Evolutionary conservation across 148 eudicot species (phyloP).

Genomic region (Silene latifolia): DNA sequence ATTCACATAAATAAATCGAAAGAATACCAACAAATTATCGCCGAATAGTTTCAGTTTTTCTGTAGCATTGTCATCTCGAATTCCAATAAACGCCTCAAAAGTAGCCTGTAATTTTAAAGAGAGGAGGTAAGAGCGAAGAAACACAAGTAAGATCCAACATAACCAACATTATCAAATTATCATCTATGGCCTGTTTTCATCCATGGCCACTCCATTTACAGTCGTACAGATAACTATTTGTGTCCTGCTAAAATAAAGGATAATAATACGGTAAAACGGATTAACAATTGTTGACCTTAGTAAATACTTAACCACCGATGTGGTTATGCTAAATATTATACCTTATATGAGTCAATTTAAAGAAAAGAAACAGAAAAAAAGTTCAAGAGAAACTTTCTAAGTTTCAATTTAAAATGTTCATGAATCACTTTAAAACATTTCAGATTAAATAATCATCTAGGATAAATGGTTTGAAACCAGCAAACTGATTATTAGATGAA

Average conservation of each 20-base stretch:
- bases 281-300: not conserved
- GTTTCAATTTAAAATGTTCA: not conserved
- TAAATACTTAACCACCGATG: not conserved
- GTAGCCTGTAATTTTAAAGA: constrained; percentile 58
- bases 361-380: not conserved
- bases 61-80: constrained; percentile 86
- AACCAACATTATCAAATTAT: not conserved
- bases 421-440: not conserved
- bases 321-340: not conserved
- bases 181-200: constrained; percentile 1
- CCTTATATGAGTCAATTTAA: not conserved
- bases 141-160: not conserved
- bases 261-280: not conserved
- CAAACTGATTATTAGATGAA: not conserved
- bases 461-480: not conserved
- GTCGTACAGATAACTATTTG: not conserved
- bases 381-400: not conserved
- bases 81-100: constrained; percentile 89
- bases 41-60: constrained; percentile 82
- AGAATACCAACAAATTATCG: constrained; percentile 64
- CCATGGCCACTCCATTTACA: constrained; percentile 2
- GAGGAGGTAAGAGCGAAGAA: constrained; percentile 10
- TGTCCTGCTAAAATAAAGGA: not conserved
- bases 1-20: not conserved
- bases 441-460: not conserved